Percentiles rank a stretch among this genome's conserved stretches.
Evolutionary conservation across 1,139 yeast genomes (phyloP).

Genomic region (Pichia sp.): DNA sequence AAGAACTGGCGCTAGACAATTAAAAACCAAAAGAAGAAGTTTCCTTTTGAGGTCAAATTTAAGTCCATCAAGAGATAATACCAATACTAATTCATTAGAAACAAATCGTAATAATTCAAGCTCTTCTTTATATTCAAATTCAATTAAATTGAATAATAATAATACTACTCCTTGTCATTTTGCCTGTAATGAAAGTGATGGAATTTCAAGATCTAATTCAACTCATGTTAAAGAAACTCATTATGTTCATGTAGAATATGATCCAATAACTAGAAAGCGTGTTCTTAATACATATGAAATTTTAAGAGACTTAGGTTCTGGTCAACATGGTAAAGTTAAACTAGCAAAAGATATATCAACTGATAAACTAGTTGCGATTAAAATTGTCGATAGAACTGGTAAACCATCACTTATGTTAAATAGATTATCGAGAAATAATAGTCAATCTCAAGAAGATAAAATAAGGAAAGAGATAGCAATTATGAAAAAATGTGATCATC

Average conservation of each 20-base stretch:
- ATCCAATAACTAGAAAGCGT: slow-evolving; percentile 80
- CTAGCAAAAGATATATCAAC: slow-evolving; percentile 71
- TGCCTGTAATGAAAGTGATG: slow-evolving; percentile 1
- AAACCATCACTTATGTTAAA: slow-evolving; percentile 47
- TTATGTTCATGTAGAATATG: slow-evolving; percentile 75
- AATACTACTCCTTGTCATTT: slow-evolving; percentile 6
- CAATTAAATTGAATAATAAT: background rate
- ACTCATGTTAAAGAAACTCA: slow-evolving; percentile 74
- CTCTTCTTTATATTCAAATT: slow-evolving; percentile 4
- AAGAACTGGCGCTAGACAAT: slow-evolving; percentile 2
- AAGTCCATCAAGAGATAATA: slow-evolving; percentile 14
- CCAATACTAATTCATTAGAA: no score
- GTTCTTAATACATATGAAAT: slow-evolving; percentile 89
- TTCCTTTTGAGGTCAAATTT: slow-evolving; percentile 8
- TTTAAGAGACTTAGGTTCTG: slow-evolving; percentile 80
- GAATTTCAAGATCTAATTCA: slow-evolving; percentile 4
- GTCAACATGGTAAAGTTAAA: slow-evolving; percentile 97
- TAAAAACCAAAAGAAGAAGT: slow-evolving; percentile 9
- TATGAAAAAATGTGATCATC: slow-evolving; percentile 89
- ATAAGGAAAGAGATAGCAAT: slow-evolving; percentile 90
- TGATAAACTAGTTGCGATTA: slow-evolving; percentile 80
- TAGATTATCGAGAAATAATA: slow-evolving; percentile 27
- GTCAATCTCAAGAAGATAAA: slow-evolving; percentile 56
- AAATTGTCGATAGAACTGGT: slow-evolving; percentile 77
- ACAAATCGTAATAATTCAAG: slow-evolving; percentile 4